Evolutionary conservation across 1,139 yeast species (phyloP), one percentile per base, ranked within the genome.

Genomic region (Saccharomyces pastorianus): DNA sequence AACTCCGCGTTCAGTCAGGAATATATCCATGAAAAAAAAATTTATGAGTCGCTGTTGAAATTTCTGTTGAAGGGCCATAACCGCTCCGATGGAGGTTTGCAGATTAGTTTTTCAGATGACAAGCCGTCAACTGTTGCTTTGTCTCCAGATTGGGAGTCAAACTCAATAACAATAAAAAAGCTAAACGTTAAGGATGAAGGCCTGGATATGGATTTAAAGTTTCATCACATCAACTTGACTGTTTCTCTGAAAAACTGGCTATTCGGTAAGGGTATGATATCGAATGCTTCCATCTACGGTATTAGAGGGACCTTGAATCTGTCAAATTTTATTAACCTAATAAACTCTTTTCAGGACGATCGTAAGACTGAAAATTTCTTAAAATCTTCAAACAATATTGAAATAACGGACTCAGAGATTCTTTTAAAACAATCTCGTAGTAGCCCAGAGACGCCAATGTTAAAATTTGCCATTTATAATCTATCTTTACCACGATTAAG

Each of bases 231-330:
- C 58, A 82, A 81, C 58, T 64, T 85, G 46, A 78, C 85, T 0
- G 70, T 85, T 25, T 82, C 87, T 1, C 79, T 85, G 58, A 75
- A 76, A 49, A 85, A 85, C 66, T 85, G 91, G 91, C 76, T 82
- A 51, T 79, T 80, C 56, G 85, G 89, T 0, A 76, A 78, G 50
- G 95, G 95, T 0, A 69, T 86, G 31, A 78, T 85, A 46, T 74
- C 83, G 53, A 83, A 82, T 59, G 69, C 85, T 49, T 85, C 84
- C 54, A 72, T 85, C 1, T 77, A 73, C 52, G 93, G 93, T 0
- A 73, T 84, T 66, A 74, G 73, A 32, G 91, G 90, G 3, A 73
- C 25, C 44, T 38, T 38, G 44, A 17, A 38, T 38, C 11, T 38
- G 44, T 38, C 44, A 3, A 38, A 20, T 17, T 38, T 38, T 17